Percentiles rank a stretch among this genome's conserved stretches.
Evolutionary conservation across 352 stramenopile species (phyloP).

Genomic region (Phytopythium boreale): DNA sequence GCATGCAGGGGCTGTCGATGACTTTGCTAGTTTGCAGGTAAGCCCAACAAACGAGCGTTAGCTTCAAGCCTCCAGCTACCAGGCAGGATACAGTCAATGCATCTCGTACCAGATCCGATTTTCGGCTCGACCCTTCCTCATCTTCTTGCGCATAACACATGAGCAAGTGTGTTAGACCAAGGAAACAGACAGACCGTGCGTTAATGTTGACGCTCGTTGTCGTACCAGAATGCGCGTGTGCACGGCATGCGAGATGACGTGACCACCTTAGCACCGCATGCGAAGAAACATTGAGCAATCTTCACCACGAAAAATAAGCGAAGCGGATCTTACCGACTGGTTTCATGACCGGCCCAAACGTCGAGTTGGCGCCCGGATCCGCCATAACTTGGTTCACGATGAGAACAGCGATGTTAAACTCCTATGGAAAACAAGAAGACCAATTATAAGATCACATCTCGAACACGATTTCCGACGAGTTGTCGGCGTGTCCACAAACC

Average conservation of each 20-base stretch:
- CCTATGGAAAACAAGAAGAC: conserved; percentile 35
- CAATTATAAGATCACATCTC: neutral
- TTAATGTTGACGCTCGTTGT: neutral
- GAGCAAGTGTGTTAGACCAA: neutral
- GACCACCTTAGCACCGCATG: conserved; percentile 32
- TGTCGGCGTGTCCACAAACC: conserved; percentile 14
- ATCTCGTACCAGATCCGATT: conserved; percentile 76
- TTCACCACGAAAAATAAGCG: neutral
- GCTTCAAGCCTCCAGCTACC: neutral
- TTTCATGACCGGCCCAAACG: conserved; percentile 85
- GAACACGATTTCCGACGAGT: neutral
- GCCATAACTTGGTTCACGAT: conserved; percentile 92
- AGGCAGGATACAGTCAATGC: neutral
- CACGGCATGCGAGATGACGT: conserved; percentile 97
- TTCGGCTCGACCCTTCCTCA: conserved; percentile 91
- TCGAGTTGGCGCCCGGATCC: conserved; percentile 77
- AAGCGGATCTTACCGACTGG: conserved; percentile 58
- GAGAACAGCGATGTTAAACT: conserved; percentile 93
- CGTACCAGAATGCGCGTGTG: conserved; percentile 93
- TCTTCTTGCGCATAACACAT: conserved; percentile 21
- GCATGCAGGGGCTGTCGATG: conserved; percentile 85
- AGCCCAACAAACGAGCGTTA: neutral
- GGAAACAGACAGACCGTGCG: neutral
- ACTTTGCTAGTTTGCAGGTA: conserved; percentile 46
- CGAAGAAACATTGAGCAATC: neutral